phyloP scores from a whole-genome alignment of 2,329 filamentous ascomycete species.

The Apiospora kogelbergensis region DNA sequence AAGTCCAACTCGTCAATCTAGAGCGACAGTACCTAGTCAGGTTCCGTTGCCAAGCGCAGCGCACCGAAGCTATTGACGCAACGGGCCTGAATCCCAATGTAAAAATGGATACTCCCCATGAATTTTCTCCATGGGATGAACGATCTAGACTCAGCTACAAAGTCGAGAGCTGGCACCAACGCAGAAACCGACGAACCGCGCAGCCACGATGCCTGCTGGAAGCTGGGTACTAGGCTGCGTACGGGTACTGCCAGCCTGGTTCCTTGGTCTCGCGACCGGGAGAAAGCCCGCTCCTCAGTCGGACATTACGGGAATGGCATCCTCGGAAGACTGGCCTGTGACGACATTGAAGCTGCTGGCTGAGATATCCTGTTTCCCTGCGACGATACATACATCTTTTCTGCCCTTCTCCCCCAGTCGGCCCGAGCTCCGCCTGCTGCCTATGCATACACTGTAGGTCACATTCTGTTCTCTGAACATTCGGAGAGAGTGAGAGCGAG shows the following conservation, averaged over 20 bases:
- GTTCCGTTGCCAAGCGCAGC: slow-evolving; percentile 8
- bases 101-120: slow-evolving; percentile 4
- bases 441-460: background rate
- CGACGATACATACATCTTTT: background rate
- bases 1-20: background rate
- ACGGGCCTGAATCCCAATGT: background rate
- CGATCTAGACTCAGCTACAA: slow-evolving; percentile 10
- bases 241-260: background rate
- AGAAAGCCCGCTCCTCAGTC: background rate
- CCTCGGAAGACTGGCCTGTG: background rate
- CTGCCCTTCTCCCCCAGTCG: background rate
- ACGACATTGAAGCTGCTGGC: background rate
- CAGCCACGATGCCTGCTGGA: background rate
- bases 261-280: background rate
- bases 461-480: background rate
- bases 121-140: background rate
- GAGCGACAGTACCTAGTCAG: background rate
- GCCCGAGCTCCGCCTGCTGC: background rate
- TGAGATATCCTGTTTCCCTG: background rate
- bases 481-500: background rate
- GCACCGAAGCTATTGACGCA: slow-evolving; percentile 2
- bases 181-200: background rate
- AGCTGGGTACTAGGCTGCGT: too few relatives aligned
- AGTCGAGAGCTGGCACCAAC: background rate
- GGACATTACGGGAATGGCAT: background rate